Evolutionary conservation across 345 rosid genomes (phyloP).

Genomic region (Sisymbrium altissimum): DNA sequence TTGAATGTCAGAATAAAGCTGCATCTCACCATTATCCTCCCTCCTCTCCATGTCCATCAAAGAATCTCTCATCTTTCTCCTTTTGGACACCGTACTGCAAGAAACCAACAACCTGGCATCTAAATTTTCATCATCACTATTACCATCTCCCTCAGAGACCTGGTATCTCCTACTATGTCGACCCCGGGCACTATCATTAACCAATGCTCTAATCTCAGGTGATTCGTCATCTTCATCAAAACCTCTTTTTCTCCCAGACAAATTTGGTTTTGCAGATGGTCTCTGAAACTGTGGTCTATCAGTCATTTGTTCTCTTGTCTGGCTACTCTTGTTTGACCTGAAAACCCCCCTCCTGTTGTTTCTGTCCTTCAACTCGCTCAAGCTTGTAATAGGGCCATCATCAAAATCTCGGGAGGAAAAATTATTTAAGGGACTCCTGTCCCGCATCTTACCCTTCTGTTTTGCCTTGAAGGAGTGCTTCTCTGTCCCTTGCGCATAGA

Average conservation of each 20-base stretch:
- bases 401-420: constrained; percentile 44
- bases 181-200: constrained; percentile 39
- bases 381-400: constrained; percentile 34
- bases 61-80: constrained; percentile 64
- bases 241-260: constrained; percentile 52
- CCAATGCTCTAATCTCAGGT: constrained; percentile 35
- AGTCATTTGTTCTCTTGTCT: constrained; percentile 46
- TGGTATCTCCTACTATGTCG: constrained; percentile 54
- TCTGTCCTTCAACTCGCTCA: constrained; percentile 45
- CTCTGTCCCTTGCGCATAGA: constrained; percentile 35
- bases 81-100: constrained; percentile 55
- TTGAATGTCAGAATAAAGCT: constrained; percentile 27
- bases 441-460: constrained; percentile 70
- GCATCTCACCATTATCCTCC: constrained; percentile 45
- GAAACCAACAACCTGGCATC: constrained; percentile 47
- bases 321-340: constrained; percentile 48
- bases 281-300: constrained; percentile 37
- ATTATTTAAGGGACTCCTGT: constrained; percentile 45
- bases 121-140: constrained; percentile 48
- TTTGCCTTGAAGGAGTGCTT: constrained; percentile 54
- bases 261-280: constrained; percentile 43
- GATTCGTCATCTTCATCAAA: constrained; percentile 56
- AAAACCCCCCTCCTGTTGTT: constrained; percentile 29
- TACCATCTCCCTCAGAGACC: constrained; percentile 38
- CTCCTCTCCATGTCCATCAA: constrained; percentile 41